Base-by-base conservation (phyloP, 2,329 filamentous ascomycete species). In the Scedosporium apiospermum region DNA sequence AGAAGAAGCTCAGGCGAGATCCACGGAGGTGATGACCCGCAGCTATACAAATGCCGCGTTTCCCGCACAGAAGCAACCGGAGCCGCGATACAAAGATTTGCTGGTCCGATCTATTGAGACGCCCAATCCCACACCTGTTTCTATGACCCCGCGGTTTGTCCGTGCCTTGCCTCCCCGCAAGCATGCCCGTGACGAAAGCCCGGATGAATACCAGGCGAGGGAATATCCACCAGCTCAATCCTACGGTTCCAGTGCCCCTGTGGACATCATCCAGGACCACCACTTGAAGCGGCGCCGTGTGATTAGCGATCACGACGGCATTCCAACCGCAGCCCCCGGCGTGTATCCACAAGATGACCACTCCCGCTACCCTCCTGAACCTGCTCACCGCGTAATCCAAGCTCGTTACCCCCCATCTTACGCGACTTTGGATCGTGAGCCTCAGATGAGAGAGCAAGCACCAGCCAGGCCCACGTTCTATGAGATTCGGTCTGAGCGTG, bases 61-160 rank as follows among this genome's bases (percentile, higher is more conserved):
- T 21, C 49, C 27, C 4, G 16, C 1, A n/a, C 42, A 57, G 30
- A 30, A n/a, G 30, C 51, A 16, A 18, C n/a, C 27, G 16, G 49
- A 21, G 10, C 30, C 60, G 34, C 41, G 46, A 7, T 62, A 51
- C 23, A 38, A 46, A 26, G 61, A 62, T 42, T 18, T 62, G n/a
- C 51, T 51, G 42, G 55, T 62, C n/a, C 61, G 30, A 21, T 62
- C 61, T 21, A 62, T 62, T 41, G 61, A 62, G 41, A 18, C 38
- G 18, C 55, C 55, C 5, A 10, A 21, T 23, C 53, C 53, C n/a
- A n/a, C 34, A n/a, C 53, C 53, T 34, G 26, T 41, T 5, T 23
- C 55, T 18, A 58, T 49, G 53, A 53, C 38, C 12, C 61, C 61
- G 18, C 53, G 44, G 53, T 62, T 62, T 49, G 55, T 62, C 23